A percentile compares a stretch with the other conserved stretches of the same genome.
These are phyloP conservation scores for Miscanthus sacchariflorus DNA, from an alignment of 202 grass and related monocot species.

Conservation along the genomic window DNA sequence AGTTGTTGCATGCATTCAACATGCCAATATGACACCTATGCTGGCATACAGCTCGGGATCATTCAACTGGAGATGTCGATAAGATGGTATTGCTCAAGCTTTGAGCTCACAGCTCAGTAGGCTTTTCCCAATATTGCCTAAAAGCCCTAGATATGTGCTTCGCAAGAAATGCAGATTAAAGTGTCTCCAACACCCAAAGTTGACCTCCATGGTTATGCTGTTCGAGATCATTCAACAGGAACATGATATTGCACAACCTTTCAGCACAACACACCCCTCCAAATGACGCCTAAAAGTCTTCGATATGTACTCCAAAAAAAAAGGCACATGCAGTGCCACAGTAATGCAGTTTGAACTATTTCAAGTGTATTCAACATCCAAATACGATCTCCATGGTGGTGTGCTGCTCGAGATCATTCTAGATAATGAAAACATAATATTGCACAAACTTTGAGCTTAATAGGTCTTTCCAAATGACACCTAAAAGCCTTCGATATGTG, in stretches of 20 bases:
- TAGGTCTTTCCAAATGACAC: background rate
- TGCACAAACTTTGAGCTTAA: conserved; percentile 46
- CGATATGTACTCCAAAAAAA: too few relatives aligned
- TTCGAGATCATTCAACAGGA: too few relatives aligned
- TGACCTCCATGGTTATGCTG: too few relatives aligned
- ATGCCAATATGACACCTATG: conserved; percentile 30
- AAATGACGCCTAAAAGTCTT: too few relatives aligned
- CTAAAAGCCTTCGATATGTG: conserved; percentile 56
- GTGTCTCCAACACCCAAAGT: too few relatives aligned
- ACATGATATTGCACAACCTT: too few relatives aligned
- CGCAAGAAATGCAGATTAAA: too few relatives aligned
- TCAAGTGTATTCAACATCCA: background rate
- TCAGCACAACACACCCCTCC: too few relatives aligned
- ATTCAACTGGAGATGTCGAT: background rate
- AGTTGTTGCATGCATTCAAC: conserved; percentile 11
- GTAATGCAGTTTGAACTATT: too few relatives aligned
- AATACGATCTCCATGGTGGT: conserved; percentile 4
- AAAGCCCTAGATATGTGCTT: conserved; percentile 28
- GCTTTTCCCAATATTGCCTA: conserved; percentile 28
- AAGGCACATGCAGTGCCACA: too few relatives aligned
- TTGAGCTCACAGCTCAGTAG: conserved; percentile 44
- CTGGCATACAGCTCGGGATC: conserved; percentile 14
- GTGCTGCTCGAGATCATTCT: conserved; percentile 25
- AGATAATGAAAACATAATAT: conserved; percentile 28
- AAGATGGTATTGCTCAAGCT: conserved; percentile 34